Conservation (phyloP, 1,284 basidiomycete genomes). For the Cystobasidium pallidum region DNA sequence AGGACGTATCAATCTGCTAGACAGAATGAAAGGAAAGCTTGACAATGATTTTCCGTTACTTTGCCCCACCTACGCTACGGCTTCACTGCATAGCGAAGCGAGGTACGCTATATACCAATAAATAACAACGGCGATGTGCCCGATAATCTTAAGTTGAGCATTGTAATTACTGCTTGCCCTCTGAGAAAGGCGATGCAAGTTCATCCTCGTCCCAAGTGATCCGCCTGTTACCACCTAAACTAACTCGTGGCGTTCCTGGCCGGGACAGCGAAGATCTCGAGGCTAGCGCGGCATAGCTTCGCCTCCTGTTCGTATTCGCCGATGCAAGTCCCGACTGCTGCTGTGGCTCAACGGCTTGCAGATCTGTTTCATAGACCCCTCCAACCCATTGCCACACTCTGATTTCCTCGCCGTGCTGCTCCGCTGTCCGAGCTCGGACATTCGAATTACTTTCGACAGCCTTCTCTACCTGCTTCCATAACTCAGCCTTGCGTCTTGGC, state of each 20-base stretch:
- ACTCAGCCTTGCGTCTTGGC: constrained; percentile 65
- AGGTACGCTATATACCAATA: not conserved
- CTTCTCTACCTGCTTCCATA: constrained; percentile 86
- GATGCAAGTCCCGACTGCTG: not conserved
- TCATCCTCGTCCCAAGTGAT: constrained; percentile 37
- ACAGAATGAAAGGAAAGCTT: too few relatives aligned
- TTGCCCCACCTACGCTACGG: not conserved
- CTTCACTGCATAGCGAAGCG: not conserved
- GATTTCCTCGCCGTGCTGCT: constrained; percentile 73
- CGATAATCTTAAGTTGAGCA: too few relatives aligned
- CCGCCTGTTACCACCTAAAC: constrained; percentile 22
- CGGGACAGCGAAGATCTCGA: constrained; percentile 27
- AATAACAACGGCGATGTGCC: too few relatives aligned
- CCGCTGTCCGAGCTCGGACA: constrained; percentile 83
- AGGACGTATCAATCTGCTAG: too few relatives aligned
- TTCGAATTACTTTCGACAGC: constrained; percentile 94
- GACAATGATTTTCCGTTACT: too few relatives aligned
- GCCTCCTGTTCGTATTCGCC: constrained; percentile 12
- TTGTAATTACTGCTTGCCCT: not conserved
- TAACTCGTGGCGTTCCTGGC: constrained; percentile 27
- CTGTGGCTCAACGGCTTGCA: constrained; percentile 12
- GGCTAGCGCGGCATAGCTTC: constrained; percentile 23
- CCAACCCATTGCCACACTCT: constrained; percentile 63
- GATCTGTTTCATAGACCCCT: constrained; percentile 22
- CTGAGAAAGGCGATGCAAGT: not conserved